A percentile compares a stretch with the other conserved stretches of the same genome.
phyloP scores from a whole-genome alignment of 2,329 filamentous ascomycete genomes.

The Tolypocladium ophioglossoides region DNA sequence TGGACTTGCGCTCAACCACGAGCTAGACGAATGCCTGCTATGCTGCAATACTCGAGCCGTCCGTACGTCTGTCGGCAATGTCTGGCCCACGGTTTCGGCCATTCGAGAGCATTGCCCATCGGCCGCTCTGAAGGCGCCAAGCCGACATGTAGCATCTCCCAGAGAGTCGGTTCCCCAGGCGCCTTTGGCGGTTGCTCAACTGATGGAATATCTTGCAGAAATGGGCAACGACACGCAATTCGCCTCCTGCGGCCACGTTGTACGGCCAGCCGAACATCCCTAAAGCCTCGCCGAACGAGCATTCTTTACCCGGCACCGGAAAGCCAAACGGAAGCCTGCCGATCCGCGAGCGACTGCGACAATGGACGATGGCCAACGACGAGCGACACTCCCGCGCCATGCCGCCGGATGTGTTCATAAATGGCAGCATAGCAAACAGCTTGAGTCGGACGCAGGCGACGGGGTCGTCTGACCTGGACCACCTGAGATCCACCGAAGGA shows the following conservation, averaged over 20 bases:
- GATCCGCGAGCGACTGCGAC: slow-evolving; percentile 30
- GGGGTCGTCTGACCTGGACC: slow-evolving; percentile 19
- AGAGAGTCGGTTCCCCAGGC: not conserved
- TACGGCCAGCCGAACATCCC: slow-evolving; percentile 2
- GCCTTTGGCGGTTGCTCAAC: too few relatives aligned
- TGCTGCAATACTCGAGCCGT: slow-evolving; percentile 18
- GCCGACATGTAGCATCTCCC: not conserved
- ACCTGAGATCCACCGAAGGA: slow-evolving; percentile 11
- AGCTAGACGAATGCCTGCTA: slow-evolving; percentile 6
- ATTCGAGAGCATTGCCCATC: not conserved
- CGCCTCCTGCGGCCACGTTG: not conserved
- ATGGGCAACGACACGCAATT: slow-evolving; percentile 6
- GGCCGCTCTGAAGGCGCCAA: not conserved
- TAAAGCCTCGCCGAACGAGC: not conserved
- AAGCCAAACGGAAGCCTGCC: slow-evolving; percentile 1
- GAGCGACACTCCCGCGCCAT: slow-evolving; percentile 8
- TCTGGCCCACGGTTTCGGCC: slow-evolving; percentile 6
- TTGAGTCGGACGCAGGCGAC: slow-evolving; percentile 22
- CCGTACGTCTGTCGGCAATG: slow-evolving; percentile 25
- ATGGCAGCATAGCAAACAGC: slow-evolving; percentile 17
- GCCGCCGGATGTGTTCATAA: slow-evolving; percentile 14
- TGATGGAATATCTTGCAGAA: slow-evolving; percentile 1
- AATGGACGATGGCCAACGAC: slow-evolving; percentile 29
- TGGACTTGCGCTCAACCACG: not conserved
- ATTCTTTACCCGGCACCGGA: not conserved